Base-by-base conservation (phyloP, 148 eudicot genomes). In the Euryodendron excelsum region DNA sequence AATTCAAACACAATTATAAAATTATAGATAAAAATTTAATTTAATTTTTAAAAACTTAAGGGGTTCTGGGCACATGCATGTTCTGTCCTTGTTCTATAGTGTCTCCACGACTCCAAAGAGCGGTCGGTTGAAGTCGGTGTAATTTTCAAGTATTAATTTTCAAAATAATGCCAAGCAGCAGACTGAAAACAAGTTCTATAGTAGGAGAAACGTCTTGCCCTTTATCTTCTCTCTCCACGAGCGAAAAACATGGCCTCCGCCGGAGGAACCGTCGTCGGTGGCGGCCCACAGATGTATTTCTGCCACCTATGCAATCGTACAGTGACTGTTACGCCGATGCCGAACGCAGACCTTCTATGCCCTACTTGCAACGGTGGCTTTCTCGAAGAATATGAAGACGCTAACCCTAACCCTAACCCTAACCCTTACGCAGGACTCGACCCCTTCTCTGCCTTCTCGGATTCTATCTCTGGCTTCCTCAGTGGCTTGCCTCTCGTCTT, bases 341-440 rank as follows among this genome's bases (percentile, higher is more conserved):
- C 84, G 0, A 70, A 69, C 60, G 39, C 79, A 79, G 81, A 76
- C 71, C 76, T 75, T 63, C 65, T 78, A 45, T 84, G 87, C 80
- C 85, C 87, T 17, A 36, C 25, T 34, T 84, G 87, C 82, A 67
- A 83, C 31, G 85, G 82, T 21, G 89, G 84, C 2, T 84, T 82
- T 33, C 82, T 87, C 17, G 87, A 84, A 60, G 89, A 84, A 75
- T 34, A 37, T 69, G 78, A 73, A 13, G 61, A 79, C 2, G 73
- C 68, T 20, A 34, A 31, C 52, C 81, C 78, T 13, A 59, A 84
- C 60, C 89, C 83, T 69, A 62, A 63, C 63, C 73, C 80, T 39
- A 37, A n/a, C 39, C 63, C 66, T 44, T 18, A 25, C 25, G 20
- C 60, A 3, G 11, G 47, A 13, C 73, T 69, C 65, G 66, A 65